A percentile compares a stretch with the other conserved stretches of the same genome.
Conservation (phyloP, 2,329 filamentous ascomycete genomes). For the Neopestalotiopsis sp. region DNA sequence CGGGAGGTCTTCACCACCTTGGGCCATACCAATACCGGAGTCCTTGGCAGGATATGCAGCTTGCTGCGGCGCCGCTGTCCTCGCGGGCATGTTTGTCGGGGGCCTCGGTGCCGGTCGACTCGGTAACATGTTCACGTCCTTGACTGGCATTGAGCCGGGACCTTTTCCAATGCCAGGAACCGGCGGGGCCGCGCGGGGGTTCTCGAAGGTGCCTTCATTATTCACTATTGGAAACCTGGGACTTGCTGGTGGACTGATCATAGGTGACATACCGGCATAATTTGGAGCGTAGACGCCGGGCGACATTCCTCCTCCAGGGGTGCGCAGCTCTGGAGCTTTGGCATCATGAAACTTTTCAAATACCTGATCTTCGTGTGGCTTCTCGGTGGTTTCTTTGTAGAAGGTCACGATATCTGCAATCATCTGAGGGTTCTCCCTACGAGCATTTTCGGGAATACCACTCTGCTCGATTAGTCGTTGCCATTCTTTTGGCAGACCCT, state of each 20-base stretch:
- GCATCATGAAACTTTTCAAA: slow-evolving; percentile 97
- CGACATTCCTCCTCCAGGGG: slow-evolving; percentile 52
- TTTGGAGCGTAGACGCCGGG: slow-evolving; percentile 60
- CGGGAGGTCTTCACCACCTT: slow-evolving; percentile 61
- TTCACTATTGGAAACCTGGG: slow-evolving; percentile 85
- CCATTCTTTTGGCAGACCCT: slow-evolving; percentile 98
- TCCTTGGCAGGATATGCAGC: slow-evolving; percentile 64
- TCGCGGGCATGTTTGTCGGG: slow-evolving; percentile 68
- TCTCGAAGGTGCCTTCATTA: slow-evolving; percentile 94
- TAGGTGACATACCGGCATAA: slow-evolving; percentile 63
- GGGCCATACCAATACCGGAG: slow-evolving; percentile 67
- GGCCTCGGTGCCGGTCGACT: slow-evolving; percentile 86
- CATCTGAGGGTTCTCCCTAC: slow-evolving; percentile 93
- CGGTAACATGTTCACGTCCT: slow-evolving; percentile 72
- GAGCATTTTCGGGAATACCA: slow-evolving; percentile 94
- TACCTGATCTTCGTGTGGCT: slow-evolving; percentile 80
- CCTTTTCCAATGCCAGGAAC: slow-evolving; percentile 49
- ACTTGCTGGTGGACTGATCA: slow-evolving; percentile 81
- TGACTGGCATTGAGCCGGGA: slow-evolving; percentile 45
- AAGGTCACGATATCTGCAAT: slow-evolving; percentile 96
- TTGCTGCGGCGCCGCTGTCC: slow-evolving; percentile 55
- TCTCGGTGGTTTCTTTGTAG: slow-evolving; percentile 92
- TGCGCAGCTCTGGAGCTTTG: slow-evolving; percentile 61
- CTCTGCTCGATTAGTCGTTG: slow-evolving; percentile 93
- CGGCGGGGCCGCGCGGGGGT: slow-evolving; percentile 90